Conservation (phyloP, 768 basidiomycete genomes). For the Mycena latifolia region DNA sequence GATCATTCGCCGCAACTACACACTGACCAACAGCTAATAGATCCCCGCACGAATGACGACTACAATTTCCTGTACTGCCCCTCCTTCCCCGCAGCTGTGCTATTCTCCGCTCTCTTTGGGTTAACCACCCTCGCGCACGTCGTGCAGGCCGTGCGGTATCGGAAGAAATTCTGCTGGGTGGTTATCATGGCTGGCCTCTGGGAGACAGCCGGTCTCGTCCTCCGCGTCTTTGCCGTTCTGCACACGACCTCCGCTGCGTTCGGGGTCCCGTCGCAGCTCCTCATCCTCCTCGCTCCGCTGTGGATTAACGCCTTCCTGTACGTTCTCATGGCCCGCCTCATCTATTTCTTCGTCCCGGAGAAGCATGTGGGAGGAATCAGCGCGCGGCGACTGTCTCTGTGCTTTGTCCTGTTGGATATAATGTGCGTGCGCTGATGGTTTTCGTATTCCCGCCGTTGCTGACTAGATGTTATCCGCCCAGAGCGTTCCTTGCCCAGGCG, state of each 20-base stretch:
- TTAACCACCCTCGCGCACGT: constrained; percentile 35
- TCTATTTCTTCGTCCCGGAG: constrained; percentile 37
- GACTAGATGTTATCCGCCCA: background rate
- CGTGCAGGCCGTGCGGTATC: constrained; percentile 35
- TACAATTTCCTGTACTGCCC: constrained; percentile 34
- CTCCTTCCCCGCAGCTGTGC: constrained; percentile 36
- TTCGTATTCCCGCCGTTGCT: background rate
- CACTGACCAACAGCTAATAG: too few relatives aligned
- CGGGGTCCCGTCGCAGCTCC: constrained; percentile 30
- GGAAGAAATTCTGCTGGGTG: constrained; percentile 41
- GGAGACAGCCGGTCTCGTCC: constrained; percentile 37
- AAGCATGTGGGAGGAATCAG: constrained; percentile 32
- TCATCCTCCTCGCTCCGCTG: constrained; percentile 39
- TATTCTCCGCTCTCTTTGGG: constrained; percentile 38
- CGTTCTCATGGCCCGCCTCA: constrained; percentile 36
- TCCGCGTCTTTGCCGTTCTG: too few relatives aligned
- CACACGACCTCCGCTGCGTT: constrained; percentile 1
- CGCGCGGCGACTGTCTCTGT: constrained; percentile 28
- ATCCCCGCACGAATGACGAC: too few relatives aligned
- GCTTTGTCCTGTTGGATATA: constrained; percentile 37
- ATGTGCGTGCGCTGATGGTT: constrained; percentile 5
- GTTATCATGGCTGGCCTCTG: constrained; percentile 38
- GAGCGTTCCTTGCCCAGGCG: constrained; percentile 38
- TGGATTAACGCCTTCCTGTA: constrained; percentile 43
- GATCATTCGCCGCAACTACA: too few relatives aligned